These are phyloP conservation scores for Amphirosellinia nigrospora DNA, from an alignment of 495 filamentous ascomycete species.

Conservation along the genomic window DNA sequence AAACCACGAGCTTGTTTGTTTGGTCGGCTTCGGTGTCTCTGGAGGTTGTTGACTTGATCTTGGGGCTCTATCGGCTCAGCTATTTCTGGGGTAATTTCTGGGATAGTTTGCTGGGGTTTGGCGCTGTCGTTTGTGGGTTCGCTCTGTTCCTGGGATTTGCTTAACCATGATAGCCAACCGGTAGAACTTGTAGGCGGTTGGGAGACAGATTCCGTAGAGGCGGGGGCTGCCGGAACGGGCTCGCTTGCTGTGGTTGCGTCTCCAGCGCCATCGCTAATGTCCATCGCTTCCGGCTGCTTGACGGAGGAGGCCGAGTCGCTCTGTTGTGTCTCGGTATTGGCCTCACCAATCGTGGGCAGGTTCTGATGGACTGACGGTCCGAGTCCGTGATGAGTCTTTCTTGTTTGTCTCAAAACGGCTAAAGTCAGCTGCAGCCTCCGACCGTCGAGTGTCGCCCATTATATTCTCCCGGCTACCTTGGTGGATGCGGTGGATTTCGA, in stretches of 20 bases:
- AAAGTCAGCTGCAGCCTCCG: constrained; percentile 48
- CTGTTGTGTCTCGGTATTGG: constrained; percentile 28
- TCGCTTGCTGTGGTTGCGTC: background rate
- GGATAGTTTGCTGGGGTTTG: constrained; percentile 26
- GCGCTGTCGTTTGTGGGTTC: constrained; percentile 29
- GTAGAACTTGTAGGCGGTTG: constrained; percentile 46
- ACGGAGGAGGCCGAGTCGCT: constrained; percentile 36
- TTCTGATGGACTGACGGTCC: constrained; percentile 34
- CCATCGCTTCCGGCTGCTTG: constrained; percentile 2
- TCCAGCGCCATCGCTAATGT: background rate
- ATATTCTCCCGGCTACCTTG: constrained; percentile 81
- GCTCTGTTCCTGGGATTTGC: constrained; percentile 41
- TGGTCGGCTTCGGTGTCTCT: constrained; percentile 34
- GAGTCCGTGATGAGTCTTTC: constrained; percentile 33
- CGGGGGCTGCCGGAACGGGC: background rate
- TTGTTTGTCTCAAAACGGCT: constrained; percentile 55
- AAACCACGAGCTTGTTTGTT: constrained; percentile 56
- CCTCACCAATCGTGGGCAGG: constrained; percentile 34
- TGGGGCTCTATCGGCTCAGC: background rate
- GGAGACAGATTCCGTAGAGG: constrained; percentile 20
- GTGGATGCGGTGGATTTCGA: constrained; percentile 75
- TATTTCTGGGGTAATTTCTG: constrained; percentile 33
- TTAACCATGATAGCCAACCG: constrained; percentile 67
- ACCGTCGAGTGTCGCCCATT: constrained; percentile 57
- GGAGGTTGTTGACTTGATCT: constrained; percentile 22